Evolutionary conservation across 1,284 basidiomycete species (phyloP).

Genomic region (Ustilago vetiveriae): DNA sequence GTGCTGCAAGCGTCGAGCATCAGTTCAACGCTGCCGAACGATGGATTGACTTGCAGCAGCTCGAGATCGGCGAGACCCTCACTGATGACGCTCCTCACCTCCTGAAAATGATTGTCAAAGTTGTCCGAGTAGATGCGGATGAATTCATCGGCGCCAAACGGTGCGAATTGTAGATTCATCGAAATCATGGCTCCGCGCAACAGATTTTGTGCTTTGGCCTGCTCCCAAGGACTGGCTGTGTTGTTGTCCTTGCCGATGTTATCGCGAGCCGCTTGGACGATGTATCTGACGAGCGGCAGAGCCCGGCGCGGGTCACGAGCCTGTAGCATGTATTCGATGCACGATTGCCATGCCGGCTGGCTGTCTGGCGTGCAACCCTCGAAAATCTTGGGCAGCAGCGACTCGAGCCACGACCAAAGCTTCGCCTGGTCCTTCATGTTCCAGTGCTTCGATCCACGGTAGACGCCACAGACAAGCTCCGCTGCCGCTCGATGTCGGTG

Average conservation of each 20-base stretch:
- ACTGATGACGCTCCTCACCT: slow-evolving; percentile 68
- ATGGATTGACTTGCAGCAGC: slow-evolving; percentile 73
- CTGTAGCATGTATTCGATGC: slow-evolving; percentile 72
- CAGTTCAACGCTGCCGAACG: slow-evolving; percentile 75
- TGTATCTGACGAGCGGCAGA: slow-evolving; percentile 77
- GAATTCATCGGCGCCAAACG: slow-evolving; percentile 54
- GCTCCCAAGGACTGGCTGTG: slow-evolving; percentile 52
- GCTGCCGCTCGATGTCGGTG: slow-evolving; percentile 91
- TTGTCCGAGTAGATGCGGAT: slow-evolving; percentile 58
- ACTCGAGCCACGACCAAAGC: slow-evolving; percentile 83
- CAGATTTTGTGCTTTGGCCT: slow-evolving; percentile 72
- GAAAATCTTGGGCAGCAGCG: slow-evolving; percentile 78
- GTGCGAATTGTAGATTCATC: slow-evolving; percentile 47
- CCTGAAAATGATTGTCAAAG: slow-evolving; percentile 65
- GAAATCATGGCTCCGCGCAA: slow-evolving; percentile 47
- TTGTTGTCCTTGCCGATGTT: slow-evolving; percentile 49
- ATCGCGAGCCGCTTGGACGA: slow-evolving; percentile 43
- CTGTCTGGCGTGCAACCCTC: slow-evolving; percentile 70
- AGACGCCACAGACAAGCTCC: slow-evolving; percentile 81
- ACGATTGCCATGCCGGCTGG: slow-evolving; percentile 68
- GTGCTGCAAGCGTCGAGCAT: slow-evolving; percentile 76
- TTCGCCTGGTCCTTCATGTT: slow-evolving; percentile 72
- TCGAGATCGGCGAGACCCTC: slow-evolving; percentile 67
- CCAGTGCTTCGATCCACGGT: slow-evolving; percentile 90
- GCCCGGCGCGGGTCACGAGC: slow-evolving; percentile 87